These are phyloP conservation scores for Russula sp. DNA, from an alignment of 768 basidiomycete species.

Conservation along the genomic window DNA sequence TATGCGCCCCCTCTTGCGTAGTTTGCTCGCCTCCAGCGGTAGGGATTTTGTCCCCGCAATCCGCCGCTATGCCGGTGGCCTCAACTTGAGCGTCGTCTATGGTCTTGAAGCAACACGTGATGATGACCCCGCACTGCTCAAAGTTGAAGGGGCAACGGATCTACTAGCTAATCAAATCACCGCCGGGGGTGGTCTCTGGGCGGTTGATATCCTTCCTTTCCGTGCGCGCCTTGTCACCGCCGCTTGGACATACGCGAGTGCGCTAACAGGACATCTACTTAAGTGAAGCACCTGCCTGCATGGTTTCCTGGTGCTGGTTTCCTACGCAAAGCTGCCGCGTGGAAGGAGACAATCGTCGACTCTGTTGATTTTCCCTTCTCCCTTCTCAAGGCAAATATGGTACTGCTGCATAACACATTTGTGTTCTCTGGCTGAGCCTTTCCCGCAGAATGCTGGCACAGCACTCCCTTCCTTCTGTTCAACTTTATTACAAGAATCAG, in stretches of 20 bases:
- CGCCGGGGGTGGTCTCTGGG: conserved; percentile 37
- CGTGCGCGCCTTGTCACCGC: conserved; percentile 24
- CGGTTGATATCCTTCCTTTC: conserved; percentile 34
- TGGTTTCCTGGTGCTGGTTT: conserved; percentile 69
- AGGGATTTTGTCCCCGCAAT: conserved; percentile 16
- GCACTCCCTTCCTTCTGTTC: conserved; percentile 37
- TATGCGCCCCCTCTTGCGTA: conserved; percentile 18
- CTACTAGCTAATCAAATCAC: conserved; percentile 39
- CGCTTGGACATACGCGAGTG: conserved; percentile 16
- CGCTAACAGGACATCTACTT: neutral
- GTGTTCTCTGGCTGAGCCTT: conserved; percentile 27
- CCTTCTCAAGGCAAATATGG: conserved; percentile 50
- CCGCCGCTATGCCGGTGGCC: conserved; percentile 19
- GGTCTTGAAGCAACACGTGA: conserved; percentile 42
- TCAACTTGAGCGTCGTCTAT: conserved; percentile 42
- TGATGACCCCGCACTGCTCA: conserved; percentile 35
- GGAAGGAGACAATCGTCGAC: conserved; percentile 59
- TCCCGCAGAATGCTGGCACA: conserved; percentile 30
- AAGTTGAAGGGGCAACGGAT: conserved; percentile 37
- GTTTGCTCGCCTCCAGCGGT: conserved; percentile 13
- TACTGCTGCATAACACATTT: conserved; percentile 33
- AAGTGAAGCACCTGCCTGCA: conserved; percentile 48
- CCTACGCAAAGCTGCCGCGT: conserved; percentile 47
- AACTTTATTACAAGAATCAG: conserved; percentile 48
- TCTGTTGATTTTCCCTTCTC: conserved; percentile 59